Conservation (phyloP, 371 early-diverging fungal genomes). For the Mucor sp. region DNA sequence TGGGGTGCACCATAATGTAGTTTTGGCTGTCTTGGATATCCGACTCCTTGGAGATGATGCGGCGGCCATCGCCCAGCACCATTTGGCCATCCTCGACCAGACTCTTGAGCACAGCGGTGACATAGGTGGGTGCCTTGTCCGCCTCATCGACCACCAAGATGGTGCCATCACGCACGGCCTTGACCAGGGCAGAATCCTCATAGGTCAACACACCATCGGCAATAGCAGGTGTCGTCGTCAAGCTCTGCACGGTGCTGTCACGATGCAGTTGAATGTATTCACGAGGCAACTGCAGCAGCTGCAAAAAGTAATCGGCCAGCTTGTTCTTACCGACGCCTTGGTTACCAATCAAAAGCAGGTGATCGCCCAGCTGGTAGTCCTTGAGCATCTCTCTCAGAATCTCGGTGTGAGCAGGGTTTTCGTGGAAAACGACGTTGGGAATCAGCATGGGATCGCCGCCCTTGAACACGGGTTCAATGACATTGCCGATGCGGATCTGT, state of each 20-base stretch:
- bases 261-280: constrained; percentile 88
- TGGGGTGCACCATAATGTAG: constrained; percentile 66
- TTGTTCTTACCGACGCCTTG: constrained; percentile 92
- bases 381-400: constrained; percentile 73
- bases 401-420: constrained; percentile 75
- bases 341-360: constrained; percentile 74
- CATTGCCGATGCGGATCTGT: constrained; percentile 57
- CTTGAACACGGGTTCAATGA: constrained; percentile 57
- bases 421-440: constrained; percentile 74
- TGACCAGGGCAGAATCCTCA: constrained; percentile 81
- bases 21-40: constrained; percentile 43
- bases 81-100: constrained; percentile 87
- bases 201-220: constrained; percentile 73
- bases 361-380: constrained; percentile 75
- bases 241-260: constrained; percentile 82
- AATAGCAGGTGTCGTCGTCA: constrained; percentile 79
- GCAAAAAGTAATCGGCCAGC: constrained; percentile 77
- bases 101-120: constrained; percentile 78
- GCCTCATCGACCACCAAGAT: constrained; percentile 88
- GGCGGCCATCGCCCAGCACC: constrained; percentile 82
- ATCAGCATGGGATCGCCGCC: constrained; percentile 70
- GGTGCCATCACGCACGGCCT: constrained; percentile 67
- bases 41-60: constrained; percentile 61
- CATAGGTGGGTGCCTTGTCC: constrained; percentile 87
- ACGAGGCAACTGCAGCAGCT: constrained; percentile 72